Conservation (phyloP, 2,329 filamentous ascomycete species). For the Cercospora sp. region DNA sequence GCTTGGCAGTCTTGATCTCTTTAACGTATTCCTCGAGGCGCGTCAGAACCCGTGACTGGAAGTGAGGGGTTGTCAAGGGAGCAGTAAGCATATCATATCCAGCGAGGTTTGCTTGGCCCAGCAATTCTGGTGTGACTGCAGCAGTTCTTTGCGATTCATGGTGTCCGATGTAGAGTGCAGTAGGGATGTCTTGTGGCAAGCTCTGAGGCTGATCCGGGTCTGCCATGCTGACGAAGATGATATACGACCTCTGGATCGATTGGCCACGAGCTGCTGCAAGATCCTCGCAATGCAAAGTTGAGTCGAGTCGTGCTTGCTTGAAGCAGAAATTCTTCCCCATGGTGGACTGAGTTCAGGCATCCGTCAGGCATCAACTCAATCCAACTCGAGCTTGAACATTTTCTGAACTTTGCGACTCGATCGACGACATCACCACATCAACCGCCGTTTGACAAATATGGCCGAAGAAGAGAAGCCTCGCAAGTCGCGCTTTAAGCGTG, state of each 20-base stretch:
- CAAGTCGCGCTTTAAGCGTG: conserved; percentile 44
- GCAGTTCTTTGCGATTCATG: conserved; percentile 63
- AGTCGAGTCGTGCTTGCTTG: background rate
- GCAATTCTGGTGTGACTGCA: conserved; percentile 55
- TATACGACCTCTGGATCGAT: background rate
- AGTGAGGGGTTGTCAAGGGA: conserved; percentile 73
- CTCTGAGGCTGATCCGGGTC: conserved; percentile 7
- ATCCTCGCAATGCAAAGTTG: background rate
- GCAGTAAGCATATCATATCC: conserved; percentile 78
- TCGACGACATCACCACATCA: conserved; percentile 7
- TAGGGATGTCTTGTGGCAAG: conserved; percentile 39
- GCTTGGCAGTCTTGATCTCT: conserved; percentile 44
- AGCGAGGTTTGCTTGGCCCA: conserved; percentile 60
- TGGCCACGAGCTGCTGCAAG: background rate
- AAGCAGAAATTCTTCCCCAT: conserved; percentile 6
- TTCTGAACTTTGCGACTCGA: background rate
- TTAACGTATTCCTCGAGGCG: conserved; percentile 60
- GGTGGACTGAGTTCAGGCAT: background rate
- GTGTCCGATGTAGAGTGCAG: conserved; percentile 69
- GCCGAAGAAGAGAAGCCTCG: conserved; percentile 37
- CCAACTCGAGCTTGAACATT: background rate
- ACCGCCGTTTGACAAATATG: conserved; percentile 43
- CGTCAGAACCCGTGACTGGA: conserved; percentile 66
- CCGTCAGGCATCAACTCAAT: background rate
- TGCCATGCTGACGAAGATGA: conserved; percentile 5